A percentile compares a stretch with the other conserved stretches of the same genome.
Conservation (phyloP, 2,329 filamentous ascomycete genomes). For the Microdochium nivale region DNA sequence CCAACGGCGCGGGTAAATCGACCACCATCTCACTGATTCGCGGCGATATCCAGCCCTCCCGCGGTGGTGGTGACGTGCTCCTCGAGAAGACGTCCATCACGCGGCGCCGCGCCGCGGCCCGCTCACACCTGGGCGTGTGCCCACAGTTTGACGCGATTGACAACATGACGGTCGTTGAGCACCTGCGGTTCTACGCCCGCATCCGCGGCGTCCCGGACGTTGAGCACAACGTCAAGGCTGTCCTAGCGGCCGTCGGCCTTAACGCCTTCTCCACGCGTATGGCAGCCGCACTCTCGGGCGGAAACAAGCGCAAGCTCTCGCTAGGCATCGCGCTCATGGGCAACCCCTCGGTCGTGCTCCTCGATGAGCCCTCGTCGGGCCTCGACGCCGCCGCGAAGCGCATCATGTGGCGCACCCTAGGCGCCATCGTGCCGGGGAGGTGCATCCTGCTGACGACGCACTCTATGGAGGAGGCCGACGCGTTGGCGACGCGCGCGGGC, state of each 20-base stretch:
- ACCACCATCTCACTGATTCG: slow-evolving; percentile 84
- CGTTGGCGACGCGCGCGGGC: slow-evolving; percentile 72
- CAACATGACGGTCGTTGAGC: slow-evolving; percentile 80
- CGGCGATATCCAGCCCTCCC: slow-evolving; percentile 72
- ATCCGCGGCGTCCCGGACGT: slow-evolving; percentile 71
- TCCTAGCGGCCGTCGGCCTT: slow-evolving; percentile 76
- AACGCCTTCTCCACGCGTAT: slow-evolving; percentile 62
- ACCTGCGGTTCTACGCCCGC: slow-evolving; percentile 79
- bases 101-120: slow-evolving; percentile 61
- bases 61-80: slow-evolving; percentile 66
- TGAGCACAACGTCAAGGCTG: slow-evolving; percentile 66
- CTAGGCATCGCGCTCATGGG: slow-evolving; percentile 89
- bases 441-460: slow-evolving; percentile 85
- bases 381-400: slow-evolving; percentile 88
- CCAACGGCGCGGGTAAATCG: slow-evolving; percentile 86
- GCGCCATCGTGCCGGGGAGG: slow-evolving; percentile 64
- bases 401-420: slow-evolving; percentile 85
- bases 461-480: slow-evolving; percentile 92
- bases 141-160: slow-evolving; percentile 86
- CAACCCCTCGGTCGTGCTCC: slow-evolving; percentile 76
- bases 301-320: slow-evolving; percentile 88
- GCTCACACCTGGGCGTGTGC: slow-evolving; percentile 79
- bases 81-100: slow-evolving; percentile 72
- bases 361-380: slow-evolving; percentile 83
- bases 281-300: slow-evolving; percentile 73